These are phyloP conservation scores for Talaromyces piceae DNA, from an alignment of 2,329 filamentous ascomycete species.

Conservation along the genomic window DNA sequence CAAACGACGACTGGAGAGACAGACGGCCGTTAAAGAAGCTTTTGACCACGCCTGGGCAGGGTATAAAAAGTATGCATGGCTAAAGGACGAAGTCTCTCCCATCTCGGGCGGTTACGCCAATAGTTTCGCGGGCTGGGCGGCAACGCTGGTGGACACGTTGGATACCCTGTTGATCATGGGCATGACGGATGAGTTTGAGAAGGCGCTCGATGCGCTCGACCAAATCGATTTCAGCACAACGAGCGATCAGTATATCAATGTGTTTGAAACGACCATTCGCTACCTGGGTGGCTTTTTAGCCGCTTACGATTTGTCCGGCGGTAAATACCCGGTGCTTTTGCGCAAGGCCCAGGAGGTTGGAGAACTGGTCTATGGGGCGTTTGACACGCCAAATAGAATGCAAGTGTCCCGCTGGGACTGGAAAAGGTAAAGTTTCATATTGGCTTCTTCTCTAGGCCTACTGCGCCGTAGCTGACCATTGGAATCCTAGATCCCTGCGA, in stretches of 20 bases:
- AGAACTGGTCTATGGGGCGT: slow-evolving; percentile 72
- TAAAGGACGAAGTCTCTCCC: slow-evolving; percentile 78
- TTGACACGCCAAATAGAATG: slow-evolving; percentile 92
- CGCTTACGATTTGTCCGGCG: slow-evolving; percentile 79
- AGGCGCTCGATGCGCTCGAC: slow-evolving; percentile 61
- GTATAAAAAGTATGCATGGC: slow-evolving; percentile 74
- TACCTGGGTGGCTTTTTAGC: slow-evolving; percentile 81
- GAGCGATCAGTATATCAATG: slow-evolving; percentile 60
- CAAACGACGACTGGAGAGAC: slow-evolving; percentile 56
- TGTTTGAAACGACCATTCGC: slow-evolving; percentile 88
- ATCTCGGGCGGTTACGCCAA: slow-evolving; percentile 62
- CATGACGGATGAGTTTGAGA: slow-evolving; percentile 67
- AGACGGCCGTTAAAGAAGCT: slow-evolving; percentile 62
- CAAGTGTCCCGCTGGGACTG: slow-evolving; percentile 73
- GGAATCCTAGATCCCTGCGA: slow-evolving; percentile 12
- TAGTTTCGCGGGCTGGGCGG: slow-evolving; percentile 86
- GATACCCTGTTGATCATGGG: slow-evolving; percentile 85
- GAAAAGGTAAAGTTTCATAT: slow-evolving; percentile 53
- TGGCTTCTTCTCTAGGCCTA: slow-evolving; percentile 14
- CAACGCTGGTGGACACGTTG: slow-evolving; percentile 73
- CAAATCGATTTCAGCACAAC: slow-evolving; percentile 78
- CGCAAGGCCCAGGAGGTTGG: slow-evolving; percentile 74
- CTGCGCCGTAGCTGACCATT: not conserved
- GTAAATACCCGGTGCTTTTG: slow-evolving; percentile 60
- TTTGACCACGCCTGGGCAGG: slow-evolving; percentile 74